These are phyloP conservation scores for Saxispiralis lemnorum DNA, from an alignment of 495 filamentous ascomycete genomes.

Conservation along the genomic window DNA sequence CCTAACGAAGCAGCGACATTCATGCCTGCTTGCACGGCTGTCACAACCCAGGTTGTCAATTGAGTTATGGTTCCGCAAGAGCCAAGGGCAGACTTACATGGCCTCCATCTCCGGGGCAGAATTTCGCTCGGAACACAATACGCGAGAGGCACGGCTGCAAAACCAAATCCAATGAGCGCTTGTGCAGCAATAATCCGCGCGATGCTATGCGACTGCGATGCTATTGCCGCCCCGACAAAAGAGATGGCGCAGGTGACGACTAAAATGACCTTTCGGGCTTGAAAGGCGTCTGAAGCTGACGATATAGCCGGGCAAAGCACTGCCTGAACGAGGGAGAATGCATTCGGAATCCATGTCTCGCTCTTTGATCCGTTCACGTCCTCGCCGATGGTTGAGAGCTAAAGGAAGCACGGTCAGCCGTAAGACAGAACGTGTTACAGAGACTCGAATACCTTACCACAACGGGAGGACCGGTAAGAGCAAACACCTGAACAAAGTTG, in stretches of 20 bases:
- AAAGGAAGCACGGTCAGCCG: background rate
- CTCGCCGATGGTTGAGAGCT: background rate
- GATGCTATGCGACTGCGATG: background rate
- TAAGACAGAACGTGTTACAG: background rate
- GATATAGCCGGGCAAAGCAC: background rate
- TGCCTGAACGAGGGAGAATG: background rate
- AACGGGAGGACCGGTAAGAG: conserved; percentile 1
- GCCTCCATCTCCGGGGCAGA: background rate
- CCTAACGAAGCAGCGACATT: background rate
- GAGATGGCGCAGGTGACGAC: background rate
- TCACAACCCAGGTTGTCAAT: background rate
- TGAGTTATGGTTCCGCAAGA: background rate
- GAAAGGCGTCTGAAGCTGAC: background rate
- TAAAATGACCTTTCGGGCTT: background rate
- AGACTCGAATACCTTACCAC: background rate
- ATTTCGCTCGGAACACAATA: background rate
- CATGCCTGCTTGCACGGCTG: background rate
- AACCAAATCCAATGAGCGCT: background rate
- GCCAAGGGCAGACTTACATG: background rate
- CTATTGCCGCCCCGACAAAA: background rate
- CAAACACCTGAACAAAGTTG: conserved; percentile 4
- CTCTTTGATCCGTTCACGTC: background rate
- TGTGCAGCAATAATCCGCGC: background rate
- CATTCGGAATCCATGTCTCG: background rate
- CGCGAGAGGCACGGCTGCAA: background rate